phyloP scores from a whole-genome alignment of 805 yeast species.

The Metschnikowia lunata region DNA sequence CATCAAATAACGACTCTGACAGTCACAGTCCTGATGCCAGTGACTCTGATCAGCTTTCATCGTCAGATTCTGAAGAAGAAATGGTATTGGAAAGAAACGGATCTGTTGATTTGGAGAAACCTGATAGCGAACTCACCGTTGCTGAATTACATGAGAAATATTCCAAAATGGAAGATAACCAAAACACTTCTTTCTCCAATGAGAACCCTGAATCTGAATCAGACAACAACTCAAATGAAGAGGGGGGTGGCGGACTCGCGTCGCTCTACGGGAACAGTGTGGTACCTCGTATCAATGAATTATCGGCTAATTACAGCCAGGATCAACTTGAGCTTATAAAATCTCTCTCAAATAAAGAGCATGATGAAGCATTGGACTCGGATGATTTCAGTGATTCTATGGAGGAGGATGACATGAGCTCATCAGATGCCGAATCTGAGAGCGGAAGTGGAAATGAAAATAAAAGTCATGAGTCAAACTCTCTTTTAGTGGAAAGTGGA shows the following conservation, averaged over 20 bases:
- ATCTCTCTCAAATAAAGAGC: slow-evolving; percentile 10
- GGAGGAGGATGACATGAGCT: slow-evolving; percentile 13
- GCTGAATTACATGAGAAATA: slow-evolving; percentile 58
- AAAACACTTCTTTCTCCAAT: slow-evolving; percentile 13
- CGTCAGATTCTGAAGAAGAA: slow-evolving; percentile 17
- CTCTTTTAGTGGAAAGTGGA: background rate
- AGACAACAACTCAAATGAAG: background rate
- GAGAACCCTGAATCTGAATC: slow-evolving; percentile 12
- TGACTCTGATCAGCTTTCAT: slow-evolving; percentile 19
- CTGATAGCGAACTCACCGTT: slow-evolving; percentile 49
- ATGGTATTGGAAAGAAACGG: background rate
- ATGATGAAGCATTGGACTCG: slow-evolving; percentile 17
- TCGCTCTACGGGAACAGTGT: slow-evolving; percentile 27
- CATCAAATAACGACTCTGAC: slow-evolving; percentile 14
- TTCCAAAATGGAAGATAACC: slow-evolving; percentile 32
- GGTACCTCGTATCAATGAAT: background rate
- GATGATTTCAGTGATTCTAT: slow-evolving; percentile 19
- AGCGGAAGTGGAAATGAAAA: slow-evolving; percentile 6
- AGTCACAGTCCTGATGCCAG: slow-evolving; percentile 19
- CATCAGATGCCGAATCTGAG: slow-evolving; percentile 12
- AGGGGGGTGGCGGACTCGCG: slow-evolving; percentile 20
- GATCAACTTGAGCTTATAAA: slow-evolving; percentile 31
- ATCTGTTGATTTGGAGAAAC: slow-evolving; percentile 7
- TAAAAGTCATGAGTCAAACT: too few species aligned
- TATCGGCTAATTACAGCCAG: slow-evolving; percentile 26